A percentile compares a stretch with the other conserved stretches of the same genome.
Evolutionary conservation across 208 protist genomes (phyloP).

Genomic region (Angomonas ambiguus): DNA sequence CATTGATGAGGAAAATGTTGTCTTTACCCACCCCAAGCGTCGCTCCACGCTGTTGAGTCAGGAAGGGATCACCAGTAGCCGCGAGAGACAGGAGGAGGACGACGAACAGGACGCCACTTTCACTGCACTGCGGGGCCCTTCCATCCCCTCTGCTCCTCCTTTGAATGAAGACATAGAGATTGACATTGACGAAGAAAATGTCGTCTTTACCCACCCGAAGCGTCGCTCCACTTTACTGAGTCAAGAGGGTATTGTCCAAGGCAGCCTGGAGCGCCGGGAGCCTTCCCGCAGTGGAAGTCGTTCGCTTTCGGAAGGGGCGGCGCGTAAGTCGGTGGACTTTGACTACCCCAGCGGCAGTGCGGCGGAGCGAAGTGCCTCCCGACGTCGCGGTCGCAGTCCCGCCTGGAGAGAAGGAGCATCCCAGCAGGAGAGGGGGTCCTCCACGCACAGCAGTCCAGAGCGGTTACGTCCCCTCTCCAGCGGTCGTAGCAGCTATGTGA

Average conservation of each 20-base stretch:
- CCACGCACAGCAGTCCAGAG: no score
- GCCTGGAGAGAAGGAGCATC: neutral
- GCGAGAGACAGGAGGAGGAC: no score
- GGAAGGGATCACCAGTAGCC: no score
- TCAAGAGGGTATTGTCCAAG: neutral
- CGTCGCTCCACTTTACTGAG: neutral
- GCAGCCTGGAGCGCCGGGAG: no score
- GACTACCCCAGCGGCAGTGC: neutral
- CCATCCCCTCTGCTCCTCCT: neutral
- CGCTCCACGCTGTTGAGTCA: no score
- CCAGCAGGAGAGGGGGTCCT: no score
- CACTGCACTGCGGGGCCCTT: neutral
- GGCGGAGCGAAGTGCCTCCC: neutral
- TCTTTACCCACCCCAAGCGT: no score
- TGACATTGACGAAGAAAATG: neutral
- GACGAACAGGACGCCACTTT: neutral
- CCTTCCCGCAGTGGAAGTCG: no score
- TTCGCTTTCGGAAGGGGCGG: neutral
- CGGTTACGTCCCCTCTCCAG: neutral
- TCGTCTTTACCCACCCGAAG: neutral
- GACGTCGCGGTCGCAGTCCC: neutral
- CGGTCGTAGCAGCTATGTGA: constrained; percentile 9
- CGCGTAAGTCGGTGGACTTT: neutral
- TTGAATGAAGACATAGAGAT: neutral
- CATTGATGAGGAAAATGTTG: no score